These are phyloP conservation scores for Microsporum audouinii DNA, from an alignment of 2,329 filamentous ascomycete species.

Conservation along the genomic window DNA sequence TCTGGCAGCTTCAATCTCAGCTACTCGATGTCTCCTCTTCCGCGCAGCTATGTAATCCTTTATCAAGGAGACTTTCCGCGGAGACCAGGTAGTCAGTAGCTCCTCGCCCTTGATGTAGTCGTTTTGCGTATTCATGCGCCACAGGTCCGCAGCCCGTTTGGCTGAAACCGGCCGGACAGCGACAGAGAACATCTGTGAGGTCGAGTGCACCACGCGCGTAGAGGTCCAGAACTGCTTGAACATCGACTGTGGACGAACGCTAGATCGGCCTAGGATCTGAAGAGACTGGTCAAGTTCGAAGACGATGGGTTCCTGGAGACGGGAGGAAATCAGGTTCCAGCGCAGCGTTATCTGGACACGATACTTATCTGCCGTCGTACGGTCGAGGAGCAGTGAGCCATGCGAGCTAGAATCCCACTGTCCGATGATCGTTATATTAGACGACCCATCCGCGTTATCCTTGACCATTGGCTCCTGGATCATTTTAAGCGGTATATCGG, in stretches of 20 bases:
- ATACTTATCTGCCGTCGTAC: slow-evolving; percentile 84
- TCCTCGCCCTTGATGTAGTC: slow-evolving; percentile 97
- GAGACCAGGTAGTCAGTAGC: slow-evolving; percentile 69
- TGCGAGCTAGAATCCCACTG: slow-evolving; percentile 97
- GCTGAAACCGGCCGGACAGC: slow-evolving; percentile 78
- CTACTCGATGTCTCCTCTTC: slow-evolving; percentile 60
- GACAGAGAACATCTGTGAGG: slow-evolving; percentile 74
- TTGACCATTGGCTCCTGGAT: slow-evolving; percentile 67
- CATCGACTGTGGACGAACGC: slow-evolving; percentile 75
- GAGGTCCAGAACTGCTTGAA: slow-evolving; percentile 79
- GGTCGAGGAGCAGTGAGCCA: slow-evolving; percentile 82
- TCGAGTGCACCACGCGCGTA: slow-evolving; percentile 74
- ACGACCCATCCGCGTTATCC: slow-evolving; percentile 80
- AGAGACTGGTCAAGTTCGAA: slow-evolving; percentile 72
- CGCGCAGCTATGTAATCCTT: slow-evolving; percentile 68
- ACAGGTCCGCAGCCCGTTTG: slow-evolving; percentile 83
- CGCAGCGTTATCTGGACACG: slow-evolving; percentile 75
- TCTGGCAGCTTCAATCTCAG: slow-evolving; percentile 61
- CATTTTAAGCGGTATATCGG: slow-evolving; percentile 66
- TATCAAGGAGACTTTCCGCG: slow-evolving; percentile 81
- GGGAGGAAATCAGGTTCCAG: slow-evolving; percentile 76
- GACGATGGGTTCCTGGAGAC: slow-evolving; percentile 75
- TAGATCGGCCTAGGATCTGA: slow-evolving; percentile 72
- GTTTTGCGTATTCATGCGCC: slow-evolving; percentile 89
- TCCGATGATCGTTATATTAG: slow-evolving; percentile 71